Evolutionary conservation across 2,329 filamentous ascomycete species (phyloP).

Genomic region (Onygenales sp.): DNA sequence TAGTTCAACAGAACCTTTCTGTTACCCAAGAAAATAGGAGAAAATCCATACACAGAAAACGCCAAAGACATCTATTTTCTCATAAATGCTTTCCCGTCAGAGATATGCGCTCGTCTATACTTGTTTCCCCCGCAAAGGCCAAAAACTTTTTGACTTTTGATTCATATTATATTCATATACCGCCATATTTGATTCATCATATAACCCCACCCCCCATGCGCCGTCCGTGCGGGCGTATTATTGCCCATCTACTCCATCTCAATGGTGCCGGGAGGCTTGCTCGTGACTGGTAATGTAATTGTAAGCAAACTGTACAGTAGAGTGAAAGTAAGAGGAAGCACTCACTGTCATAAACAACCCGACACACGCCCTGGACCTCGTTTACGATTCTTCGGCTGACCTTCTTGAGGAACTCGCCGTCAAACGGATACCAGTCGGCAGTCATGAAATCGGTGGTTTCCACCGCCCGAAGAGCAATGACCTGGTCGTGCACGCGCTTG

Average conservation of each 20-base stretch:
- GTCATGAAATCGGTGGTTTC: slow-evolving; percentile 65
- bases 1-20: too few relatives aligned
- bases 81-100: too few relatives aligned
- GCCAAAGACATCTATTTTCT: too few relatives aligned
- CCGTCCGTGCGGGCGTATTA: background rate
- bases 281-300: slow-evolving; percentile 28
- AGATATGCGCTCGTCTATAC: too few relatives aligned
- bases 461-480: slow-evolving; percentile 53
- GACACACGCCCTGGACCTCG: slow-evolving; percentile 61
- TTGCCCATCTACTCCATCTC: slow-evolving; percentile 54
- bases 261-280: slow-evolving; percentile 61
- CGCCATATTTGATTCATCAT: background rate
- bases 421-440: slow-evolving; percentile 59
- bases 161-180: background rate
- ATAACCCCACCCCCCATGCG: background rate
- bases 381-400: slow-evolving; percentile 63
- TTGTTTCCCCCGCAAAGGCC: too few relatives aligned
- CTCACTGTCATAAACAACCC: slow-evolving; percentile 46
- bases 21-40: too few relatives aligned
- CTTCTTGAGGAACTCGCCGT: slow-evolving; percentile 53
- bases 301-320: background rate
- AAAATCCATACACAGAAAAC: too few relatives aligned
- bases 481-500: slow-evolving; percentile 54
- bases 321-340: background rate
- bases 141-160: background rate